phyloP scores from a whole-genome alignment of 306 rosid species.

The Quercus berberidifolia region DNA sequence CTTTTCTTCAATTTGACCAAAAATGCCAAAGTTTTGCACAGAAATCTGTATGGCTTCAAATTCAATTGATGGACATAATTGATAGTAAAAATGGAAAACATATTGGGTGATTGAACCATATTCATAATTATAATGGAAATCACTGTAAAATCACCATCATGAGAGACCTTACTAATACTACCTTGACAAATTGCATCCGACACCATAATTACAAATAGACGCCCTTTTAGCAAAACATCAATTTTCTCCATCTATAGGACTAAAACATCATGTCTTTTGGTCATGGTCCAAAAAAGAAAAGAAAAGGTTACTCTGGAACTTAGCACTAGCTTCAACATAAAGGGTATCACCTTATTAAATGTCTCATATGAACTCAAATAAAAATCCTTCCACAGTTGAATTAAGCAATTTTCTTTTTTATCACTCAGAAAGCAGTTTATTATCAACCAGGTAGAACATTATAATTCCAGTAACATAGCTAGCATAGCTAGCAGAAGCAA shows the following conservation, averaged over 20 bases:
- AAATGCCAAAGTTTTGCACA: not conserved
- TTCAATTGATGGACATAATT: not conserved
- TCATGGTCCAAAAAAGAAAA: not conserved
- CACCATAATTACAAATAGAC: not conserved
- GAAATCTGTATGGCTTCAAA: not conserved
- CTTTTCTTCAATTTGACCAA: not conserved
- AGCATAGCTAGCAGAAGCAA: not conserved
- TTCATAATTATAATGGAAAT: too few species aligned
- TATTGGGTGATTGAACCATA: too few species aligned
- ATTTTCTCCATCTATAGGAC: not conserved
- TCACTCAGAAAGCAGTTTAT: not conserved
- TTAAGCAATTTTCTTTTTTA: not conserved
- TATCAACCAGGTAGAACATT: not conserved
- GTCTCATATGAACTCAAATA: not conserved
- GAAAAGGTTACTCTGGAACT: not conserved
- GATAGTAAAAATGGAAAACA: not conserved
- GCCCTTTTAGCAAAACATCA: not conserved
- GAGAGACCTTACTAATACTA: too few species aligned
- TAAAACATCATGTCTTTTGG: not conserved
- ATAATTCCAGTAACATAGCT: not conserved
- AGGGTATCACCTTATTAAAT: not conserved
- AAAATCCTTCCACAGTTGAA: not conserved
- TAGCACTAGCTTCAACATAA: too few species aligned
- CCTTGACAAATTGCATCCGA: too few species aligned
- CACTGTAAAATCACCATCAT: too few species aligned